A percentile compares a stretch with the other conserved stretches of the same genome.
These are phyloP conservation scores for Emergomyces africanus DNA, from an alignment of 2,329 filamentous ascomycete species.

Conservation along the genomic window DNA sequence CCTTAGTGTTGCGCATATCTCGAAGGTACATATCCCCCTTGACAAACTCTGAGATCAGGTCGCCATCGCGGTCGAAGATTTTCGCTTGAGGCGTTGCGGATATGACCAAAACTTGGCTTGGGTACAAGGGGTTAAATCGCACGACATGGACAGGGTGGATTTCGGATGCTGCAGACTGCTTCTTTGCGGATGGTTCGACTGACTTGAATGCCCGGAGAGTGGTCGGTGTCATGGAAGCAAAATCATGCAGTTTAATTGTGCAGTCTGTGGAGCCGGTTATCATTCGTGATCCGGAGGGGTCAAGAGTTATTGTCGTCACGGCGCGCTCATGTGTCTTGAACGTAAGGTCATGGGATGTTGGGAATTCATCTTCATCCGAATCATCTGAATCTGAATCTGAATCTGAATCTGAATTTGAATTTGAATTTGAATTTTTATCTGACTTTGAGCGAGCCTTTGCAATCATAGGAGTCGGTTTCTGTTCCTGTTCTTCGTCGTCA, in stretches of 20 bases:
- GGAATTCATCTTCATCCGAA: slow-evolving; percentile 60
- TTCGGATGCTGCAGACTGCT: slow-evolving; percentile 57
- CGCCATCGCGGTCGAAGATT: slow-evolving; percentile 79
- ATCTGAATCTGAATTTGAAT: slow-evolving; percentile 31
- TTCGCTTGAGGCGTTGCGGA: slow-evolving; percentile 83
- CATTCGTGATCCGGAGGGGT: slow-evolving; percentile 71
- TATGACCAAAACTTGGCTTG: slow-evolving; percentile 70
- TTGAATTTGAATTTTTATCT: slow-evolving; percentile 27
- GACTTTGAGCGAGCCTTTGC: slow-evolving; percentile 15
- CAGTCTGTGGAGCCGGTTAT: slow-evolving; percentile 89
- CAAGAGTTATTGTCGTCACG: slow-evolving; percentile 71
- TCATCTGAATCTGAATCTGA: slow-evolving; percentile 48
- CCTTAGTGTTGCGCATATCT: slow-evolving; percentile 96
- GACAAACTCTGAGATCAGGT: slow-evolving; percentile 72
- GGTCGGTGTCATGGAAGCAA: slow-evolving; percentile 87
- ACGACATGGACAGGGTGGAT: slow-evolving; percentile 80
- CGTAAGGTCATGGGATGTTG: slow-evolving; percentile 82
- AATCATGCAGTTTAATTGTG: slow-evolving; percentile 84
- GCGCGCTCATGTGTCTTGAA: slow-evolving; percentile 86
- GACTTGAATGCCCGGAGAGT: slow-evolving; percentile 90
- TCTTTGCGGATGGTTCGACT: slow-evolving; percentile 72
- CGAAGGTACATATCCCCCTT: slow-evolving; percentile 98
- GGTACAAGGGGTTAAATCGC: slow-evolving; percentile 72
- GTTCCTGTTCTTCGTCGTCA: slow-evolving; percentile 16
- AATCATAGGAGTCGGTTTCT: slow-evolving; percentile 14